A percentile compares a stretch with the other conserved stretches of the same genome.
These are phyloP conservation scores for Aspergillus sp. DNA, from an alignment of 2,329 filamentous ascomycete species.

Conservation along the genomic window DNA sequence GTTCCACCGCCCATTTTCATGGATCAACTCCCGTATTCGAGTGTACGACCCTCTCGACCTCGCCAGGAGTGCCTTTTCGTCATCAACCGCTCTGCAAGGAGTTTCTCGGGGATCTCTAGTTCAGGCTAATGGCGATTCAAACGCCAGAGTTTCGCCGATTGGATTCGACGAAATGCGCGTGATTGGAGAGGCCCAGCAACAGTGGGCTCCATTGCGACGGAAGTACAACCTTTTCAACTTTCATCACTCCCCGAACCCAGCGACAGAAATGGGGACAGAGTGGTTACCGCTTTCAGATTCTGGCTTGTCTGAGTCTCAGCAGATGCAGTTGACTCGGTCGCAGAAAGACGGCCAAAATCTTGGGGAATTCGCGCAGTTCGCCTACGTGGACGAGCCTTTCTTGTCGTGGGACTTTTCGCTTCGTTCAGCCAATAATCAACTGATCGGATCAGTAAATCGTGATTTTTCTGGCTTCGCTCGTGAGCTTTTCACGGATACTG, in stretches of 20 bases:
- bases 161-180: slow-evolving; percentile 56
- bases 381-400: slow-evolving; percentile 58
- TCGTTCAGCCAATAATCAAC: slow-evolving; percentile 42
- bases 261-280: slow-evolving; percentile 31
- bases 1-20: slow-evolving; percentile 61
- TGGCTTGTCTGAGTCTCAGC: slow-evolving; percentile 46
- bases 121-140: slow-evolving; percentile 35
- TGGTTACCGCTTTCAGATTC: slow-evolving; percentile 40
- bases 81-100: slow-evolving; percentile 42
- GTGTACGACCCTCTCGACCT: slow-evolving; percentile 50
- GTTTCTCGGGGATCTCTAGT: slow-evolving; percentile 38
- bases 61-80: slow-evolving; percentile 26
- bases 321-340: slow-evolving; percentile 35
- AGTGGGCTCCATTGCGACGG: slow-evolving; percentile 58
- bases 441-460: slow-evolving; percentile 60
- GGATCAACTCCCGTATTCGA: slow-evolving; percentile 56
- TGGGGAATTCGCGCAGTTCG: slow-evolving; percentile 55
- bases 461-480: slow-evolving; percentile 60
- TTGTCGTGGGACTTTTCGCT: slow-evolving; percentile 63
- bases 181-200: slow-evolving; percentile 59
- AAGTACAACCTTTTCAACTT: slow-evolving; percentile 64
- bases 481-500: slow-evolving; percentile 63
- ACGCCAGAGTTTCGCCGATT: slow-evolving; percentile 50
- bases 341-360: slow-evolving; percentile 18
- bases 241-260: slow-evolving; percentile 38